Conservation (phyloP, 805 yeast species). For the Saccharomycopsis guyanensis region DNA sequence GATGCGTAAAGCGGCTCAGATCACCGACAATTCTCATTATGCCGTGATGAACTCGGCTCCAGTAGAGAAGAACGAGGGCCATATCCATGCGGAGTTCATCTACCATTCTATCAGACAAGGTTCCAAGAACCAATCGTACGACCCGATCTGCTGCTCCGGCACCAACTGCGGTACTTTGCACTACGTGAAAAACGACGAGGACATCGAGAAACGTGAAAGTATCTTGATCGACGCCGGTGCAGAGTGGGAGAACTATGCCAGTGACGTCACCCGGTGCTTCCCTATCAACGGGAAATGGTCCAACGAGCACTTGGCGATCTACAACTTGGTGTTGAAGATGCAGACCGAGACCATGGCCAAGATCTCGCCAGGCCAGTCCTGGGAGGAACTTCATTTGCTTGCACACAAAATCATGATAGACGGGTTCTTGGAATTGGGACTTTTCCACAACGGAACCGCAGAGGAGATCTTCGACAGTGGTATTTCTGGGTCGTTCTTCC, state of each 20-base stretch:
- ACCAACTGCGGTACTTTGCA: conserved; percentile 87
- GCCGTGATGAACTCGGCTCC: conserved; percentile 93
- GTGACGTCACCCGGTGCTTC: conserved; percentile 93
- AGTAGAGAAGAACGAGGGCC: conserved; percentile 80
- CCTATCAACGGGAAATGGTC: conserved; percentile 90
- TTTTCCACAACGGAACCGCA: conserved; percentile 53
- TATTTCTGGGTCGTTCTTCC: conserved; percentile 74
- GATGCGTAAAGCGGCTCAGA: conserved; percentile 72
- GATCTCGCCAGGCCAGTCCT: conserved; percentile 72
- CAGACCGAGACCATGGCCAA: conserved; percentile 61
- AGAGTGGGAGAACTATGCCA: conserved; percentile 88
- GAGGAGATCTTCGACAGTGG: conserved; percentile 65
- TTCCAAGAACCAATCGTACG: conserved; percentile 80
- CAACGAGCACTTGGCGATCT: conserved; percentile 75
- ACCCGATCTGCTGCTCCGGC: conserved; percentile 94
- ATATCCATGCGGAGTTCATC: conserved; percentile 90
- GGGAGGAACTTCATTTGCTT: conserved; percentile 79
- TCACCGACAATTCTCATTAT: conserved; percentile 80
- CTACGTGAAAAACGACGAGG: conserved; percentile 74
- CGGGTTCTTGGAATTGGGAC: conserved; percentile 64
- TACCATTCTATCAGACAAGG: conserved; percentile 95
- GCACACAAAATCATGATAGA: conserved; percentile 75
- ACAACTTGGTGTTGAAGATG: conserved; percentile 76
- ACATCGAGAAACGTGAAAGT: conserved; percentile 48
- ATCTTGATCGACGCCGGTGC: conserved; percentile 94